Evolutionary conservation across 2,329 filamentous ascomycete genomes (phyloP), one percentile per base, ranked within the genome.

Genomic region (Madurella fahalii): DNA sequence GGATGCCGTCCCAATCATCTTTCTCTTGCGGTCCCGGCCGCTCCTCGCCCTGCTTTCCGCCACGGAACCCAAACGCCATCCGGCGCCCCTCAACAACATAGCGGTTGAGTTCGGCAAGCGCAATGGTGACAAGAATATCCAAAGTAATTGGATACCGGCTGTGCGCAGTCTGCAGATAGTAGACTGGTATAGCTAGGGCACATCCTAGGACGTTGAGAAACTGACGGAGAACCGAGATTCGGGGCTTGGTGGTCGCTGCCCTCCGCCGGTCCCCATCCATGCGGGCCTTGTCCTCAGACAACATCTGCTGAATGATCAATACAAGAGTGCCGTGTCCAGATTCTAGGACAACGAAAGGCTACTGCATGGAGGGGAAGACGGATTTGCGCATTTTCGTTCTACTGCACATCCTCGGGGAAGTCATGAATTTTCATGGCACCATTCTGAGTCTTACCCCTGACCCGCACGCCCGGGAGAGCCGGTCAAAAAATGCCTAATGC

Each of bases 41-140:
- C 25, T 25, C 25, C 7, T 25, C 25, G 25, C 25, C 25, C 25
- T 25, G 25, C 34, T 40, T 31, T 2, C 16, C 20, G 43, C 18
- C 40, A 9, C n/a, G 30, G 40, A 31, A 46, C n/a, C n/a, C 15
- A 13, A 44, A 50, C 25, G 32, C 39, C 30, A 47, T 46, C 15
- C 56, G 40, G 8, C 45, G 42, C 15, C 56, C 46, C 40, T 58
- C 56, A 4, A 58, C 49, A 18, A 54, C 53, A 37, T 54, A 58
- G 25, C 56, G 56, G 42, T 54, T 58, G 12, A 58, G 39, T 40
- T 58, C 56, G 9, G 56, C 52, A 5, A 58, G 43, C 7, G 52
- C 56, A 16, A 58, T 58, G 15, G 56, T 58, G 45, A 58, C 50
- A 45, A 58, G 13, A 18, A 58, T 49, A 16, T 58, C 56, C 3